Base-by-base conservation (phyloP, 148 eudicot species). In the Vaccinium vitisidaea region DNA sequence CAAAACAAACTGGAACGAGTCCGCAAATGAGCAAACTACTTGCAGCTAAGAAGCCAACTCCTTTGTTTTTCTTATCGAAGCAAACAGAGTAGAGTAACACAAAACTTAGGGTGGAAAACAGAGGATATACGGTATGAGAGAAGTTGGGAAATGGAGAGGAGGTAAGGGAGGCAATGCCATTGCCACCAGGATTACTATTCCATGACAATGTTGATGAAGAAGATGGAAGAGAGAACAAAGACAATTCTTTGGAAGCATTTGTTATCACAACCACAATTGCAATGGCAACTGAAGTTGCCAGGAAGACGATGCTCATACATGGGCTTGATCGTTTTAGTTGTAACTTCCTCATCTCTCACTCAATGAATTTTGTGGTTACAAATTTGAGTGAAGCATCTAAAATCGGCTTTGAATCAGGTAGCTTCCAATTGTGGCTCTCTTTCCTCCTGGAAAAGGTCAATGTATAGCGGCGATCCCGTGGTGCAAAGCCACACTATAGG, bases 221-320 rank as follows among this genome's bases (percentile, higher is more conserved):
- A 4, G 30, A 27, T 27, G 80, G 39, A 23, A 50, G 58, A 23
- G 80, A 77, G 32, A 50, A 77, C 80, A 77, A n/a, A 7, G 80
- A 52, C 19, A 5, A 25, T 12, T 36, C 80, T 21, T 77, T 49
- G 80, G 80, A 77, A 77, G 58, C 80, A 77, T 52, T 77, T 49
- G 30, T n/a, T 27, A 25, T 67, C 73, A 67, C 9, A 52, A 77
- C 39, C 58, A 50, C 58, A 52, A 77, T 11, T 25, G 52, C 32
- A 5, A 52, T 27, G 6, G 80, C 58, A n/a, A 25, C 13, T n/a
- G 80, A 77, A 30, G 32, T 77, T 59, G 52, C 56, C 30, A 77
- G 19, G 18, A 77, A 52, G 21, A 77, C 5, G 2, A n/a, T n/a
- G 73, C 73, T 52, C 18, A 23, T 77, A 30, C 80, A 52, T 77